Evolutionary conservation across 225 moss, liverwort and hornwort genomes (phyloP).

Genomic region (Pseudoscleropodium purum): DNA sequence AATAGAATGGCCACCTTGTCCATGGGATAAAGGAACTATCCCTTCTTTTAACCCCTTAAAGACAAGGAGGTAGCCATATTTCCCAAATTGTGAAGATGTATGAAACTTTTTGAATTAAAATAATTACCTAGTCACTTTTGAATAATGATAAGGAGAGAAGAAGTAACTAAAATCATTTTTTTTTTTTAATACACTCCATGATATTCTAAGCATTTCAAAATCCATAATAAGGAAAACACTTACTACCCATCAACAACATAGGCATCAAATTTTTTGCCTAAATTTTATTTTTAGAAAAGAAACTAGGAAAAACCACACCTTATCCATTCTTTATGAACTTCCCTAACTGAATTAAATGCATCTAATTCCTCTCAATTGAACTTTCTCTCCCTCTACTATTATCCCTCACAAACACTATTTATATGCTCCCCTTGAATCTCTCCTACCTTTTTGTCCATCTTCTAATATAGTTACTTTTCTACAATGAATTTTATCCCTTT

Average conservation of each 20-base stretch:
- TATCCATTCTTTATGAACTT: background rate
- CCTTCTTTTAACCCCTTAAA: background rate
- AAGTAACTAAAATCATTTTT: background rate
- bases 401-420: background rate
- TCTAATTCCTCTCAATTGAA: background rate
- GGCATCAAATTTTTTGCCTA: background rate
- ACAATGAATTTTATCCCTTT: background rate
- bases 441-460: background rate
- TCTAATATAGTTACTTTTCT: background rate
- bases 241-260: background rate
- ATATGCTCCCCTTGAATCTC: background rate
- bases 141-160: background rate
- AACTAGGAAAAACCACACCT: background rate
- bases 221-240: background rate
- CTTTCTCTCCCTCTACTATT: accelerated
- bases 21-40: background rate
- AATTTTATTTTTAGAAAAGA: background rate
- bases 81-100: background rate
- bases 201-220: background rate
- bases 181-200: background rate
- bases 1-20: accelerated
- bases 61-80: background rate
- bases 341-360: background rate
- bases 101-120: background rate
- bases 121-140: background rate